Evolutionary conservation across 306 rosid genomes (phyloP), one percentile per base, ranked within the genome.

Genomic region (Castanospermum australe): DNA sequence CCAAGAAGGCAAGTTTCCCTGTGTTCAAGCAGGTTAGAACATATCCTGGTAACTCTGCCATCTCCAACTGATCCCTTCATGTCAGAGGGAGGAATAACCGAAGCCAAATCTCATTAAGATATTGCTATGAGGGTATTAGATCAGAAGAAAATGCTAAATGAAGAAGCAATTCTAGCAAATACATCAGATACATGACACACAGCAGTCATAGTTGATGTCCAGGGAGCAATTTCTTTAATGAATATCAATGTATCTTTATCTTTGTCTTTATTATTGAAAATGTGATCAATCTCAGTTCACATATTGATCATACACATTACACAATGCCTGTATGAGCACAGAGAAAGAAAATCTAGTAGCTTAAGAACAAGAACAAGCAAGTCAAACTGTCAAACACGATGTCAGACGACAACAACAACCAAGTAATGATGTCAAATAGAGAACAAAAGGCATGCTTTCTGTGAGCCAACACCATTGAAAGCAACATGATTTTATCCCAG

Each of bases 31-130:
- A 94, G 75, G 88, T 78, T 45, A 79, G 88, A 33, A 94, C 1
- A 82, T 93, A 84, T 65, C 88, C 84, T 1, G 97, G 97, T 87
- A 92, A 67, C 64, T 94, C 99, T 48, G 94, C 84, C 99, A 94
- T 94, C 74, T 79, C 51, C 83, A 83, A 45, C n/a, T 84, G 14
- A 1, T 14, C 85, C 82, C 83, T 86, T 86, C 93, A 92, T 87
- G 73, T 67, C 85, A 73, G 55, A 76, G 32, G 79, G 73, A 74
- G 75, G 63, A 74, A 75, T 76, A 82, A 57, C 94, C 88, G 92
- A 76, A 87, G 82, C 68, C 39, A 47, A 63, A 70, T 35, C 57
- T 35, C 12, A 18, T 61, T 33, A 30, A 41, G 69, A 75, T 39
- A n/a, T 51, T 30, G 51, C 63, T 67, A 54, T 4, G 8, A 56